Evolutionary conservation across 192 early-diverging fungal genomes (phyloP), one percentile per base, ranked within the genome.

Genomic region (Coemansia javaensis): DNA sequence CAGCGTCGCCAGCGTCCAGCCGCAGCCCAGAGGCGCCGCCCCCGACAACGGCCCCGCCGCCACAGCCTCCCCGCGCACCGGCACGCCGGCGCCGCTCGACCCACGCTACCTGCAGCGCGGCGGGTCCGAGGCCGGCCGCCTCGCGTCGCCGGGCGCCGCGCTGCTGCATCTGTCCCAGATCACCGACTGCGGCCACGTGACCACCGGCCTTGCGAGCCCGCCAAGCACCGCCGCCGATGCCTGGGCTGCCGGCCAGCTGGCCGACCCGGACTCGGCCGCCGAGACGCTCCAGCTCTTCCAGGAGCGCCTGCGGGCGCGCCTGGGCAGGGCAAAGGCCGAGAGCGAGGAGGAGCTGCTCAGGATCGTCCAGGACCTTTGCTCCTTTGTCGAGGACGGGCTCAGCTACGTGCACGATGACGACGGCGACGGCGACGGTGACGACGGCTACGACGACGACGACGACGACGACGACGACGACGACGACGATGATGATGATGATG

Each of bases 351-450:
- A 71, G 52, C 60, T 71, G 6, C 13, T 71, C n/a, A 43, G 32
- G 7, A 71, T 63, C 10, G 52, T 63, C 30, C 67, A 71, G 34
- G 54, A 59, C 14, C 51, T 71, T 8, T 42, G 61, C 39, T 40
- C 41, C 16, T 71, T 71, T 63, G 60, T 71, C 11, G 67, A 71
- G 22, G 60, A 71, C n/a, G 61, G 67, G 10, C 47, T 71, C 43
- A 55, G 67, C 41, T 63, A 71, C 16, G 56, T 71, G 6, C 58
- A 63, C 18, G 67, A 71, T 27, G 67, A 63, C 16, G 31, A 15
- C 9, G 48, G 46, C 22, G 24, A 14, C 1, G 30, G 18, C 0
- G 4, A n/a, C 16, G n/a, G 14, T n/a, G 49, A 38, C n/a, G 13
- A 12, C 3, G 27, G 16, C 1, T n/a, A 50, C 22, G 24, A 14